These are phyloP conservation scores for Tephrocybe rancida DNA, from an alignment of 768 basidiomycete species.

Conservation along the genomic window DNA sequence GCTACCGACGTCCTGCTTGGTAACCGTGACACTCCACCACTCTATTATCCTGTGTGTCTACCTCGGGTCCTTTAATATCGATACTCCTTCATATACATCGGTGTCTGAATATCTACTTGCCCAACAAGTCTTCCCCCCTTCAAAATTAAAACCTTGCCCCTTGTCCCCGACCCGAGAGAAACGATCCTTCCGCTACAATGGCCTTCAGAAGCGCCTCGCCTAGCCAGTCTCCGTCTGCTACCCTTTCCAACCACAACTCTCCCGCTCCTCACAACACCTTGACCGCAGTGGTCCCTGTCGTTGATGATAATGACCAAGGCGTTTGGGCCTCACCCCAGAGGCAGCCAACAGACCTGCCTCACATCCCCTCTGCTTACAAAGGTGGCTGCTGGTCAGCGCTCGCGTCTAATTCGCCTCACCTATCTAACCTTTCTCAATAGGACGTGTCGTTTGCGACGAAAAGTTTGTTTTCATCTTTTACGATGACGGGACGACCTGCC, in stretches of 20 bases:
- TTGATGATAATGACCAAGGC: constrained; percentile 30
- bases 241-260: constrained; percentile 45
- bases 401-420: constrained; percentile 12
- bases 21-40: constrained; percentile 51
- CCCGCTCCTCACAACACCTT: constrained; percentile 43
- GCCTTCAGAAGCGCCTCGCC: constrained; percentile 53
- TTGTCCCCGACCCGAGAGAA: constrained; percentile 19
- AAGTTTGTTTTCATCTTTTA: constrained; percentile 48
- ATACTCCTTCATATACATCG: constrained; percentile 33
- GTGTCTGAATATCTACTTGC: constrained; percentile 28
- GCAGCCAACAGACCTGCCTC: constrained; percentile 51
- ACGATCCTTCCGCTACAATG: constrained; percentile 36
- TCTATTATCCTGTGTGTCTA: constrained; percentile 27
- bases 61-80: constrained; percentile 37
- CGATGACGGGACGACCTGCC: neutral
- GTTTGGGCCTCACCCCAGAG: constrained; percentile 49
- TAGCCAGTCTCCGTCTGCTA: constrained; percentile 50
- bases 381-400: constrained; percentile 78
- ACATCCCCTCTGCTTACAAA: constrained; percentile 57
- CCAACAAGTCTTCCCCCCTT: constrained; percentile 27
- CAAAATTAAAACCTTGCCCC: constrained; percentile 33
- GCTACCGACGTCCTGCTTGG: constrained; percentile 41
- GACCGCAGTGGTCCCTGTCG: constrained; percentile 33
- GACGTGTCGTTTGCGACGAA: constrained; percentile 84
- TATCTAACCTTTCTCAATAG: constrained; percentile 35